phyloP scores from a whole-genome alignment of 164 flowering plant species.

The Akebia trifoliata region DNA sequence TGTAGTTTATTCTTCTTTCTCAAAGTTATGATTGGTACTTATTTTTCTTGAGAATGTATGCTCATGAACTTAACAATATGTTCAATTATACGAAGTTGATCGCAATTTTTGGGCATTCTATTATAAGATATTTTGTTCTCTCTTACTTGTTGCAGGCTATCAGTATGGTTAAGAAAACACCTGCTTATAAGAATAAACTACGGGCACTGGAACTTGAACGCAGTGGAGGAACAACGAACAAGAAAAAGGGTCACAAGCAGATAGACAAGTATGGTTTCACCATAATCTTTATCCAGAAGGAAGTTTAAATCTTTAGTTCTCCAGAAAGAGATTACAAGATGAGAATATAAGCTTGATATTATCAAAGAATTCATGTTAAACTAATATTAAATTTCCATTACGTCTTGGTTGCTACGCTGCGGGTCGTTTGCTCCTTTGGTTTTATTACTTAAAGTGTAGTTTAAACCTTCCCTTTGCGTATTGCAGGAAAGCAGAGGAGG shows the following conservation, averaged over 20 bases:
- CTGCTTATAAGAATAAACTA: constrained; percentile 89
- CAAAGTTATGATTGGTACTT: neutral
- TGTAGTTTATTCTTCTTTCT: neutral
- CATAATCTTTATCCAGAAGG: neutral
- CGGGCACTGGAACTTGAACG: constrained; percentile 89
- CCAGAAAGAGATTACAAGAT: neutral
- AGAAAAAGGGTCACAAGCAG: constrained; percentile 72
- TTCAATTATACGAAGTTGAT: neutral
- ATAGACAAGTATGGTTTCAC: constrained; percentile 56
- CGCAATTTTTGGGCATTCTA: neutral
- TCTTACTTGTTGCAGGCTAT: constrained; percentile 53
- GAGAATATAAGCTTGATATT: neutral
- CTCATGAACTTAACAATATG: neutral
- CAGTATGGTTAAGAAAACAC: constrained; percentile 88
- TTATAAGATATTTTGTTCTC: neutral
- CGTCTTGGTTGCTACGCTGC: neutral
- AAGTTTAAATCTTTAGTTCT: neutral
- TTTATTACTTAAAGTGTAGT: neutral
- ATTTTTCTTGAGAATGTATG: neutral
- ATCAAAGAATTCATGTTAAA: neutral
- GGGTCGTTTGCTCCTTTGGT: neutral
- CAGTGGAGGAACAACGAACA: constrained; percentile 62
- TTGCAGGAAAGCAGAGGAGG: constrained; percentile 67
- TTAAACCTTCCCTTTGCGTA: constrained; percentile 4
- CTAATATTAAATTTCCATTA: neutral